Conservation (phyloP, 2,329 filamentous ascomycete genomes). For the Ceratocystis albifundus region DNA sequence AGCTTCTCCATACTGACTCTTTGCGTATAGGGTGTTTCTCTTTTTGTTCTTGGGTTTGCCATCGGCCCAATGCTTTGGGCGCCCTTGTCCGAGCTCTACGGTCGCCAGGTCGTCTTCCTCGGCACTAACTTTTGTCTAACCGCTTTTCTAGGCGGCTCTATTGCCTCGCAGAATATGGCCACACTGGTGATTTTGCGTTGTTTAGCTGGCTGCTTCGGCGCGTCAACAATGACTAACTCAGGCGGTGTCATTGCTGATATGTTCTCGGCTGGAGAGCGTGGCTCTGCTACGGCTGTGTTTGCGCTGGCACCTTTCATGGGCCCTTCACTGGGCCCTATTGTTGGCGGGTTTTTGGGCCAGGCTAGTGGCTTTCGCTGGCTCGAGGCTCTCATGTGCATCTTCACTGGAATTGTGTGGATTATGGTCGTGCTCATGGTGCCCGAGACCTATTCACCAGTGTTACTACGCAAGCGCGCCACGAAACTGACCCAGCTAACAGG, state of each 20-base stretch:
- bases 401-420: slow-evolving; percentile 49
- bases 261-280: slow-evolving; percentile 44
- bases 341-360: slow-evolving; percentile 51
- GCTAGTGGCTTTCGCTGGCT: slow-evolving; percentile 54
- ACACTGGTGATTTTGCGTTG: slow-evolving; percentile 58
- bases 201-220: slow-evolving; percentile 52
- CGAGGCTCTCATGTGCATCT: slow-evolving; percentile 49
- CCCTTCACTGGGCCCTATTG: slow-evolving; percentile 48
- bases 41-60: slow-evolving; percentile 52
- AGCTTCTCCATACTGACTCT: neutral
- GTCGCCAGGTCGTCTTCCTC: slow-evolving; percentile 48
- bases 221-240: slow-evolving; percentile 50
- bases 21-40: slow-evolving; percentile 39
- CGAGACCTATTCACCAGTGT: slow-evolving; percentile 48
- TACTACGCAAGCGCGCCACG: slow-evolving; percentile 42
- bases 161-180: slow-evolving; percentile 45
- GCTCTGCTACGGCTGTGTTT: slow-evolving; percentile 48
- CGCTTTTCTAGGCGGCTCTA: slow-evolving; percentile 49
- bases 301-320: slow-evolving; percentile 54
- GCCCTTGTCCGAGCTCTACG: slow-evolving; percentile 53
- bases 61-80: slow-evolving; percentile 56
- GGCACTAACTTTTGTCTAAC: slow-evolving; percentile 46
- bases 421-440: slow-evolving; percentile 40
- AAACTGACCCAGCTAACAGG: slow-evolving; percentile 42
- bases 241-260: slow-evolving; percentile 55